A percentile compares a stretch with the other conserved stretches of the same genome.
Evolutionary conservation across 2,329 filamentous ascomycete species (phyloP).

Genomic region (Claviceps sp.): DNA sequence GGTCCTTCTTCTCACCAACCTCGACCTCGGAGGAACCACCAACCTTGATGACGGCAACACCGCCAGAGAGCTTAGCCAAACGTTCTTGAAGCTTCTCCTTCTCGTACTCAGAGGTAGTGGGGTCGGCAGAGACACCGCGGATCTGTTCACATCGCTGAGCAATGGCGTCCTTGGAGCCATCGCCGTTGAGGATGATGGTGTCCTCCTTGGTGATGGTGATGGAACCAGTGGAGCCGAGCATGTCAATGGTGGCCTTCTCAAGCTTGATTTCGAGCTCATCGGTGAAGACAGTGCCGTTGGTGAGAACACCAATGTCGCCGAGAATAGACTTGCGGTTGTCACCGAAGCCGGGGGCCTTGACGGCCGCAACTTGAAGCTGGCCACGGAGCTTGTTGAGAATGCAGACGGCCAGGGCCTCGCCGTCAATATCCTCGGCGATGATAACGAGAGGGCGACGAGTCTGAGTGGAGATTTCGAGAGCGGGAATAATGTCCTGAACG

Average conservation of each 20-base stretch:
- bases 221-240: constrained; percentile 92
- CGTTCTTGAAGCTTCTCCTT: constrained; percentile 99
- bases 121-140: constrained; percentile 88
- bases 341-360: constrained; percentile 98
- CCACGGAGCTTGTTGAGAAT: constrained; percentile 99
- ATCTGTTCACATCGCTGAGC: constrained; percentile 98
- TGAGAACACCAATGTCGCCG: constrained; percentile 88
- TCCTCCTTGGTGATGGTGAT: constrained; percentile 99
- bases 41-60: constrained; percentile 99
- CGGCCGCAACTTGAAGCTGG: constrained; percentile 93
- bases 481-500: constrained; percentile 96
- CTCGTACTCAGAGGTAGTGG: constrained; percentile 94
- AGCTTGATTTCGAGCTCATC: constrained; percentile 99
- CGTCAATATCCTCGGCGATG: constrained; percentile 98
- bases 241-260: constrained; percentile 90
- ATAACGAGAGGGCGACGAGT: constrained; percentile 91
- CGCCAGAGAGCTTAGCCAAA: constrained; percentile 96
- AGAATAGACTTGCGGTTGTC: constrained; percentile 99
- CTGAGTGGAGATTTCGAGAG: constrained; percentile 93
- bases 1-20: constrained; percentile 99
- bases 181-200: constrained; percentile 95
- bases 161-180: constrained; percentile 88
- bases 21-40: constrained; percentile 96
- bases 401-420: constrained; percentile 95
- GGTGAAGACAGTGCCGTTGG: constrained; percentile 93